These are phyloP conservation scores for Antitrichia curtipendula DNA, from an alignment of 225 moss, liverwort and hornwort species.

Conservation along the genomic window DNA sequence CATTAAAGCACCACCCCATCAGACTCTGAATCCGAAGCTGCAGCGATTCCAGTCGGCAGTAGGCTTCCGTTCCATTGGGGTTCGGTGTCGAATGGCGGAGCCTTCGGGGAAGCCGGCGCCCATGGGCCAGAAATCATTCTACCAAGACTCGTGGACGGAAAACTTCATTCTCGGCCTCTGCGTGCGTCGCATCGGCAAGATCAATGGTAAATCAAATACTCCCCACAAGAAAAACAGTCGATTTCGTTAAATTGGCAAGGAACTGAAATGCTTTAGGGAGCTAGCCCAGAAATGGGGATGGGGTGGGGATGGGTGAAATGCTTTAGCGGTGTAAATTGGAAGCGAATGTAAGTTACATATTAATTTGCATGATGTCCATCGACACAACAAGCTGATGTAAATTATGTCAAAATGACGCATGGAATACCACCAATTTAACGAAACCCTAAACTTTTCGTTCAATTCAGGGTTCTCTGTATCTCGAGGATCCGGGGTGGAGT, in stretches of 20 bases:
- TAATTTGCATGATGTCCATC: not conserved
- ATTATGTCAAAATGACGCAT: not conserved
- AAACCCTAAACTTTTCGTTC: not conserved
- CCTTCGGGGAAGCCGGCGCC: conserved; percentile 74
- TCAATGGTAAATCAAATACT: conserved; percentile 1
- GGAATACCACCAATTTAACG: not conserved
- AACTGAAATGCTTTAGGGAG: not conserved
- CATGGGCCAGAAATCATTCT: conserved; percentile 67
- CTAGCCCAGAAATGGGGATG: not conserved
- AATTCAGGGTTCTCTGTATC: not conserved
- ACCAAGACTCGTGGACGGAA: conserved; percentile 74
- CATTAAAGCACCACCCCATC: not conserved
- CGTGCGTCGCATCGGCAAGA: conserved; percentile 50
- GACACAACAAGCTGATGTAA: not conserved
- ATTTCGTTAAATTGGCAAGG: not conserved
- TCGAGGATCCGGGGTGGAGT: not conserved
- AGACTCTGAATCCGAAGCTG: not conserved
- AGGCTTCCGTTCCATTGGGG: not conserved
- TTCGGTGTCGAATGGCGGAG: conserved; percentile 64
- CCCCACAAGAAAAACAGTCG: not conserved
- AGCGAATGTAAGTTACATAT: not conserved
- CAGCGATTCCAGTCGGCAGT: not conserved
- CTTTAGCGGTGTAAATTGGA: not conserved
- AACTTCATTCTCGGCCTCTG: conserved; percentile 49
- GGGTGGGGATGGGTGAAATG: not conserved